A percentile compares a stretch with the other conserved stretches of the same genome.
Conservation (phyloP, 2,329 filamentous ascomycete genomes). For the Acrocalymma vagum region DNA sequence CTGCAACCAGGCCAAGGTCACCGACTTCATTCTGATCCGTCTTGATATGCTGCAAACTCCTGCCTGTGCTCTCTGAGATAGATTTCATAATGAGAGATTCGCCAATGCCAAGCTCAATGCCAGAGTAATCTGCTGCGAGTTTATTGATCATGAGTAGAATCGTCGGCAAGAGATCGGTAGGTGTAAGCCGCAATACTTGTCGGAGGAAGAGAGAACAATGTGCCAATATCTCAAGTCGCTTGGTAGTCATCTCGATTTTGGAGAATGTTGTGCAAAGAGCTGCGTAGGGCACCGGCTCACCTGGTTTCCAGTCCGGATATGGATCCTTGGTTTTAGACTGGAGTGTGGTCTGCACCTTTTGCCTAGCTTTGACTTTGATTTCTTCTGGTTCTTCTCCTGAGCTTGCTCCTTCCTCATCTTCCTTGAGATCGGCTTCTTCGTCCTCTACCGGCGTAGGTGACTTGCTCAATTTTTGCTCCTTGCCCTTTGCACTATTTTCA, state of each 20-base stretch:
- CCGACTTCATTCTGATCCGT: constrained; percentile 96
- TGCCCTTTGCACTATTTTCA: constrained; percentile 23
- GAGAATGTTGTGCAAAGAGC: constrained; percentile 95
- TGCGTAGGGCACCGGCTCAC: constrained; percentile 90
- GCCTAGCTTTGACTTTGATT: constrained; percentile 75
- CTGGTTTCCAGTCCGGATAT: constrained; percentile 95
- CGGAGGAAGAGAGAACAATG: constrained; percentile 91
- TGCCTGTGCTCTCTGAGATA: constrained; percentile 91
- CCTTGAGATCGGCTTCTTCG: constrained; percentile 32
- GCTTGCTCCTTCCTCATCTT: constrained; percentile 56
- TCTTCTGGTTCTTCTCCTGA: constrained; percentile 74
- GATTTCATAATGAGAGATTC: constrained; percentile 99
- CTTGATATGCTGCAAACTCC: constrained; percentile 89
- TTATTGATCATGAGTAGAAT: constrained; percentile 98
- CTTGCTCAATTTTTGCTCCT: constrained; percentile 27
- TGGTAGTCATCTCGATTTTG: constrained; percentile 92
- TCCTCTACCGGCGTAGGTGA: constrained; percentile 33
- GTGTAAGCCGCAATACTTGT: constrained; percentile 92
- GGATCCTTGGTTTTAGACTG: constrained; percentile 75
- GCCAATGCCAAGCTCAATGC: constrained; percentile 96
- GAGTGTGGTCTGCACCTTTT: constrained; percentile 81
- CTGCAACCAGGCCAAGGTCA: constrained; percentile 90
- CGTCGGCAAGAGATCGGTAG: constrained; percentile 84
- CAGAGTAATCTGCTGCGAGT: constrained; percentile 93
- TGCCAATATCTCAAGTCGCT: constrained; percentile 85